Evolutionary conservation across 176 grass and related monocot species (phyloP), one percentile per base, ranked within the genome.

Genomic region (Aegilops bicornis): DNA sequence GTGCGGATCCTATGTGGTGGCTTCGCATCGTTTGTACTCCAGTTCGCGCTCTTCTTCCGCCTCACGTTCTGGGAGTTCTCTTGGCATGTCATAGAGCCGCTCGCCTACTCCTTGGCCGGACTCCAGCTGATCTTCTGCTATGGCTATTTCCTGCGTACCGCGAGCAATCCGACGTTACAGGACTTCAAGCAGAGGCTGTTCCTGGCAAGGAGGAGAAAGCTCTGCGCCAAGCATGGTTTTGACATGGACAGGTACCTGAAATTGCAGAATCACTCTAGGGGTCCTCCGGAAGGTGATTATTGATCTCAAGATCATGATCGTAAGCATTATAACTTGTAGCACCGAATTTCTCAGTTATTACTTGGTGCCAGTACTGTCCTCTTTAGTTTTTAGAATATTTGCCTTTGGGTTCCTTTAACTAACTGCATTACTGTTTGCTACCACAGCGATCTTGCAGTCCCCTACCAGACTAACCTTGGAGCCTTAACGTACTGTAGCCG

Each of bases 61-160:
- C 92, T 90, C 6, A 89, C 92, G 6, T 94, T 91, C 73, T 94
- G 89, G 85, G 92, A 90, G 14, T 83, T 94, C 22, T 83, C 92
- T 11, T 92, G 92, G 87, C 56, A 84, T 76, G 48, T 87, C 10
- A 91, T 91, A 79, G 89, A 94, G 66, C 85, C 87, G 15, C 74
- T 90, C 52, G 59, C 82, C 36, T 89, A 88, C 73, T 90, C 85
- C 37, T 19, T 79, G 16, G 91, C 92, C 1, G 69, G 69, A 68
- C 85, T 9, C 72, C 85, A 37, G 23, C 82, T 91, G 31, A 82
- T 89, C 16, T 11, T 89, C 7, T 82, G 87, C 69, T 94, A 89
- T 6, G 87, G 87, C 61, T 91, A 94, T 67, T 94, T 94, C 85
- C 84, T 91, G 66, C 73, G 86, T 64, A 89, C 92, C 17, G 91